These are phyloP conservation scores for Glycine tomentella DNA, from an alignment of 306 rosid species.

Conservation along the genomic window DNA sequence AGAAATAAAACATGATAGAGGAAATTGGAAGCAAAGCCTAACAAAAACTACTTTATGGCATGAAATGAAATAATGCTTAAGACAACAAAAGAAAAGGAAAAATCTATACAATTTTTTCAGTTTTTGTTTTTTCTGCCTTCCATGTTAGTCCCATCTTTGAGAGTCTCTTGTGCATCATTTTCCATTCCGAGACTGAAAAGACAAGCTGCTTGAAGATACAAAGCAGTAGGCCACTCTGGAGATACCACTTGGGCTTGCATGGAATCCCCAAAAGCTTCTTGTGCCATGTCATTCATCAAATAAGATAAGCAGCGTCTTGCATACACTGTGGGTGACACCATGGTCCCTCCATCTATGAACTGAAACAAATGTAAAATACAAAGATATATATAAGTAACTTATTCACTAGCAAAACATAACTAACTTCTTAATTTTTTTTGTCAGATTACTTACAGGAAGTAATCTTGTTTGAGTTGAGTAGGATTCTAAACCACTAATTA, in stretches of 20 bases:
- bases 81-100: not conserved
- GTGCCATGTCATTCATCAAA: conserved; percentile 78
- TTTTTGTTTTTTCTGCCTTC: conserved; percentile 79
- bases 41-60: conserved; percentile 34
- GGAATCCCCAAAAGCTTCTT: conserved; percentile 90
- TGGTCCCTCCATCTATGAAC: conserved; percentile 96
- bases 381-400: no score
- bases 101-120: conserved; percentile 53
- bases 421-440: no score
- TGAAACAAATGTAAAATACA: conserved; percentile 28
- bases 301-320: conserved; percentile 87
- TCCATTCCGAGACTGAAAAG: conserved; percentile 90
- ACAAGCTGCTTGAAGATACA: conserved; percentile 93
- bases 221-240: conserved; percentile 94
- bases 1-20: not conserved
- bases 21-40: conserved; percentile 42
- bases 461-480: no score
- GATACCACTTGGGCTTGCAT: conserved; percentile 95
- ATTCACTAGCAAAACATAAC: no score
- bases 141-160: conserved; percentile 83
- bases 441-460: no score
- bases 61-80: not conserved
- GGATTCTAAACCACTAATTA: no score
- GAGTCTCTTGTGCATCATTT: conserved; percentile 92
- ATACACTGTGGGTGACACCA: conserved; percentile 95